Conservation (phyloP, 164 flowering plant genomes). For the Hamamelis virginiana region DNA sequence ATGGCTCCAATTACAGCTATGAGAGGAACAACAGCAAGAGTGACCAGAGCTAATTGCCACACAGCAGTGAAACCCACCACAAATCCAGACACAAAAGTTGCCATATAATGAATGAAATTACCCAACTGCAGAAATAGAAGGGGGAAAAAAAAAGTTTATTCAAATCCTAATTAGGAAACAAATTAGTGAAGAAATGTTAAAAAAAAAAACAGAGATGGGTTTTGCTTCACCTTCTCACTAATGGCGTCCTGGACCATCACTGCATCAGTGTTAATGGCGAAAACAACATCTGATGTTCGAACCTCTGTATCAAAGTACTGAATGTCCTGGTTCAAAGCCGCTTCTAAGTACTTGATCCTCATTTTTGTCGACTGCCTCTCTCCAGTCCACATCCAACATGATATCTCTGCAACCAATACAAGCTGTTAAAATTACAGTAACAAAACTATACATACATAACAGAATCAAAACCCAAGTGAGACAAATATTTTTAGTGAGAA, state of each 20-base stretch:
- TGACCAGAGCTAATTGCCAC: slow-evolving; percentile 92
- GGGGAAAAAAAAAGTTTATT: background rate
- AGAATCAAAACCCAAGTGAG: background rate
- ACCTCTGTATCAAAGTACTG: slow-evolving; percentile 90
- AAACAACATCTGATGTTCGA: slow-evolving; percentile 88
- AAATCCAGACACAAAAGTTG: slow-evolving; percentile 91
- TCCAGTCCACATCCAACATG: slow-evolving; percentile 99
- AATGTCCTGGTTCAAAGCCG: slow-evolving; percentile 90
- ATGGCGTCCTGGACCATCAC: slow-evolving; percentile 97
- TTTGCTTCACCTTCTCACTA: slow-evolving; percentile 79
- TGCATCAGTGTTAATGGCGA: slow-evolving; percentile 88
- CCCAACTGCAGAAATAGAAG: slow-evolving; percentile 64
- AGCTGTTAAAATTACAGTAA: background rate
- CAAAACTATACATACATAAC: slow-evolving; percentile 2
- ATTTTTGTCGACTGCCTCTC: slow-evolving; percentile 92
- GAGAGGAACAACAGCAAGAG: slow-evolving; percentile 89
- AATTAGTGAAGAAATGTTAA: background rate
- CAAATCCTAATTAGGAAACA: background rate
- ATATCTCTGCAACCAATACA: slow-evolving; percentile 65
- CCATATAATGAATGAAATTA: slow-evolving; percentile 92
- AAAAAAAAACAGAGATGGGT: background rate
- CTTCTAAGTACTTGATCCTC: slow-evolving; percentile 93
- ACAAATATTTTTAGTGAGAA: background rate
- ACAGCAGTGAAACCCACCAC: slow-evolving; percentile 95
- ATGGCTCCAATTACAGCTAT: slow-evolving; percentile 93